Conservation (phyloP, 352 stramenopile genomes). For the Albugo candida region DNA sequence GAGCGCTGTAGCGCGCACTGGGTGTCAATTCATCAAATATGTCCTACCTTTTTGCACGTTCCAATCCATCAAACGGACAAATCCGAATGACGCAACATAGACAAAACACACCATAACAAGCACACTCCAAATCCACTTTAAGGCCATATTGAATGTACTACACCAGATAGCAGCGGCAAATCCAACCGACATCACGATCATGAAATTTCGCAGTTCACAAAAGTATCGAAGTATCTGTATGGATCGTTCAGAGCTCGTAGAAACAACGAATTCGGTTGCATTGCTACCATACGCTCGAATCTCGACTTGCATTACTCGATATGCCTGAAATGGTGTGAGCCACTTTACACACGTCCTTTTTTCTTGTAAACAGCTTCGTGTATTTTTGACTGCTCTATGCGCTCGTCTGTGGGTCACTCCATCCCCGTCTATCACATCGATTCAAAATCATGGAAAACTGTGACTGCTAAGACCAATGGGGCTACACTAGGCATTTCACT, state of each 20-base stretch:
- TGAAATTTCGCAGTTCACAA: background rate
- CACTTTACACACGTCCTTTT: no score
- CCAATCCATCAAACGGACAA: background rate
- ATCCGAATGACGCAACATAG: background rate
- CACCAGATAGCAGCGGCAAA: conserved; percentile 2
- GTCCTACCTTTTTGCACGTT: no score
- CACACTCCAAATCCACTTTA: background rate
- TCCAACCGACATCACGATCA: background rate
- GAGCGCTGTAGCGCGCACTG: background rate
- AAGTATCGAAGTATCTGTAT: background rate
- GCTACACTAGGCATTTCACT: no score
- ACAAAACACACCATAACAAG: background rate
- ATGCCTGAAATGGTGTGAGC: conserved; percentile 1
- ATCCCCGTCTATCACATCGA: no score
- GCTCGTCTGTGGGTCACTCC: no score
- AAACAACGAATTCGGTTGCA: conserved; percentile 25
- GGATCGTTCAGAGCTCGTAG: background rate
- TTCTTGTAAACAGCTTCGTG: no score
- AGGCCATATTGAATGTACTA: background rate
- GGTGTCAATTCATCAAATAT: no score
- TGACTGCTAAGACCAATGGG: no score
- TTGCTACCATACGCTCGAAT: conserved; percentile 26
- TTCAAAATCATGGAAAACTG: no score
- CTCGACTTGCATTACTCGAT: background rate
- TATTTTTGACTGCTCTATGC: no score